Conservation (phyloP, 306 rosid species). For the Vigna radiata region DNA sequence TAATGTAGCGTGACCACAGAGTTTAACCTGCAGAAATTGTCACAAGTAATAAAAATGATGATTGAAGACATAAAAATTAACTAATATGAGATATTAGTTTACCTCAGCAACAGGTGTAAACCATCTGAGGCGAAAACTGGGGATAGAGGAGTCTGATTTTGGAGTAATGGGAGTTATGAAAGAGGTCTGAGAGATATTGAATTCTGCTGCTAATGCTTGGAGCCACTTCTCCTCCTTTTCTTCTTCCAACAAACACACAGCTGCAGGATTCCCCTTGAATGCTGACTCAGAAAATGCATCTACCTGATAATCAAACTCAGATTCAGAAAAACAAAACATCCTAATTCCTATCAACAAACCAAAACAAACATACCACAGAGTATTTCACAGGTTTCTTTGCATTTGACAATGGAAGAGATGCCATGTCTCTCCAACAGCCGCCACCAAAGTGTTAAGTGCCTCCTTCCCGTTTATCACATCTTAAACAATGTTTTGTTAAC, state of each 20-base stretch:
- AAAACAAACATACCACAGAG: slow-evolving; percentile 6
- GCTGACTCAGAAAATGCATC: not conserved
- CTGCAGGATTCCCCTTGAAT: slow-evolving; percentile 12
- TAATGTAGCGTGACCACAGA: slow-evolving; percentile 23
- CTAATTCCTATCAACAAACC: not conserved
- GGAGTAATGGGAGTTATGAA: not conserved
- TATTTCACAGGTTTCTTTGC: not conserved
- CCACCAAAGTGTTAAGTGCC: not conserved
- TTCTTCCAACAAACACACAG: slow-evolving; percentile 3
- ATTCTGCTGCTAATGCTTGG: not conserved
- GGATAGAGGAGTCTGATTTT: not conserved
- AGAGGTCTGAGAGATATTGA: not conserved
- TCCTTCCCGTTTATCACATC: not conserved
- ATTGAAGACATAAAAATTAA: no score
- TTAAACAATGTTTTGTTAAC: no score
- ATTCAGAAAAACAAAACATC: not conserved
- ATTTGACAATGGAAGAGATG: not conserved
- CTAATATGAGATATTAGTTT: no score
- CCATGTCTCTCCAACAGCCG: not conserved
- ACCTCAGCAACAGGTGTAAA: slow-evolving; percentile 20
- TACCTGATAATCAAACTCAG: not conserved
- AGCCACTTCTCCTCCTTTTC: not conserved
- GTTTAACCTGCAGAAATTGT: not conserved
- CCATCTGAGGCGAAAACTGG: slow-evolving; percentile 15
- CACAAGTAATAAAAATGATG: not conserved